Conservation (phyloP, 495 filamentous ascomycete species). For the Lentithecium fluviatile region DNA sequence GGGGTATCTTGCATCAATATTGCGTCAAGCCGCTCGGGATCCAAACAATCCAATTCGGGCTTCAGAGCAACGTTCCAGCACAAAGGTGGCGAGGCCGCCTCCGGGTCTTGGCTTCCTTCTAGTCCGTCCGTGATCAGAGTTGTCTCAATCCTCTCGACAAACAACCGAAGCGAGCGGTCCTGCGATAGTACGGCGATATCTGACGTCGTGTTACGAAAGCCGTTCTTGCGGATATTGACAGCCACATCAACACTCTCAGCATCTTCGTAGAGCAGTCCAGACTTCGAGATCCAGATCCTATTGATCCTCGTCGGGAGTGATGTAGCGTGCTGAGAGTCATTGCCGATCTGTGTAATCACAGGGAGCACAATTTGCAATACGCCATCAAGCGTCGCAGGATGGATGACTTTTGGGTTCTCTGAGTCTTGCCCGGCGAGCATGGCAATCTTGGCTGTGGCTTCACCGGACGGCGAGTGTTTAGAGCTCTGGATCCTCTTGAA, state of each 20-base stretch:
- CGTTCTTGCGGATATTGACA: not conserved
- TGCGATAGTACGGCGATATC: not conserved
- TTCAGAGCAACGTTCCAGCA: constrained; percentile 7
- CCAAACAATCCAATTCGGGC: not conserved
- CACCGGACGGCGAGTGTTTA: not conserved
- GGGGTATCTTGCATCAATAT: not conserved
- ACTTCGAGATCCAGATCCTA: not conserved
- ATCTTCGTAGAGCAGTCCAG: not conserved
- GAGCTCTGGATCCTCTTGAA: not conserved
- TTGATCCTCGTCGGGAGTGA: constrained; percentile 6
- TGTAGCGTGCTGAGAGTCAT: constrained; percentile 1
- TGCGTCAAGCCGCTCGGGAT: not conserved
- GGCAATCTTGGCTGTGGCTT: not conserved
- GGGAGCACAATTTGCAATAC: constrained; percentile 11
- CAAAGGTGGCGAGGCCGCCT: not conserved
- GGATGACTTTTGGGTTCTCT: not conserved
- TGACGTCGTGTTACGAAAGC: not conserved
- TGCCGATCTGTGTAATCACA: not conserved
- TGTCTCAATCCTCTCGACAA: constrained; percentile 5
- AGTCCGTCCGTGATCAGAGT: constrained; percentile 1
- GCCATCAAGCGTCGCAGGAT: constrained; percentile 10
- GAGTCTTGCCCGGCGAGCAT: not conserved
- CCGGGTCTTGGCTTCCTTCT: not conserved
- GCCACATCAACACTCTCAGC: constrained; percentile 2
- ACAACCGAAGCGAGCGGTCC: not conserved